These are phyloP conservation scores for Escallonia rubra DNA, from an alignment of 129 eudicot species.

Conservation along the genomic window DNA sequence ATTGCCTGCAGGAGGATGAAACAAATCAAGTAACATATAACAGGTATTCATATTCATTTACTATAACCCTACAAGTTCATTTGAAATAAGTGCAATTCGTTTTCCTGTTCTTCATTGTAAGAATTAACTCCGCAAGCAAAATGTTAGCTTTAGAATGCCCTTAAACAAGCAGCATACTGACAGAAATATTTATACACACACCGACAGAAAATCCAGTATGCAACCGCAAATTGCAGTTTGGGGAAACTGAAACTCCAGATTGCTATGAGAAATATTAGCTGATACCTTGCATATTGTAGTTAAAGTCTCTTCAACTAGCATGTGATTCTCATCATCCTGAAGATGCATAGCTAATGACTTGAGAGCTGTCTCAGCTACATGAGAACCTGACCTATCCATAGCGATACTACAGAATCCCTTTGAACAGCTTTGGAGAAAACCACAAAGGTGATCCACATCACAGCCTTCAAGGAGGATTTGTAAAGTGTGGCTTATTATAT, in stretches of 20 bases:
- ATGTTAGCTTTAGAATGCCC: not conserved
- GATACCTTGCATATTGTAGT: slow-evolving; percentile 65
- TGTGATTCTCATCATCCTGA: slow-evolving; percentile 46
- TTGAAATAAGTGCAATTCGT: too few relatives aligned
- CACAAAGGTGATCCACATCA: slow-evolving; percentile 62
- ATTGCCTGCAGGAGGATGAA: slow-evolving; percentile 38
- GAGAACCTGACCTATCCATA: slow-evolving; percentile 89
- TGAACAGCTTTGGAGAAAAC: slow-evolving; percentile 63
- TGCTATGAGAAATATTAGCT: not conserved
- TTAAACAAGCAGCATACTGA: not conserved
- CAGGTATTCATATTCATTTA: not conserved
- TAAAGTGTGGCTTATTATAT: slow-evolving; percentile 81
- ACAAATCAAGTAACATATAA: slow-evolving; percentile 3
- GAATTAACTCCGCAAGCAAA: not conserved
- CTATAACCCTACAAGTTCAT: not conserved
- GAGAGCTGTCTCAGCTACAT: slow-evolving; percentile 96
- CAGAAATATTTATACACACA: too few relatives aligned
- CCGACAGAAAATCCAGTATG: too few relatives aligned
- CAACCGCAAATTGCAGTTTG: too few relatives aligned
- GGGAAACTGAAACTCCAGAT: too few relatives aligned
- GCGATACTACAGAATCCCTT: slow-evolving; percentile 62
- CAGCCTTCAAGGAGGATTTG: slow-evolving; percentile 89
- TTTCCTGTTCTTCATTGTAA: too few relatives aligned
- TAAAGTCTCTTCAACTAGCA: slow-evolving; percentile 60
- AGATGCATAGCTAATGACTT: slow-evolving; percentile 73